Evolutionary conservation across 371 early-diverging fungal species (phyloP), one percentile per base, ranked within the genome.

Genomic region (Synchytrium microbalum): DNA sequence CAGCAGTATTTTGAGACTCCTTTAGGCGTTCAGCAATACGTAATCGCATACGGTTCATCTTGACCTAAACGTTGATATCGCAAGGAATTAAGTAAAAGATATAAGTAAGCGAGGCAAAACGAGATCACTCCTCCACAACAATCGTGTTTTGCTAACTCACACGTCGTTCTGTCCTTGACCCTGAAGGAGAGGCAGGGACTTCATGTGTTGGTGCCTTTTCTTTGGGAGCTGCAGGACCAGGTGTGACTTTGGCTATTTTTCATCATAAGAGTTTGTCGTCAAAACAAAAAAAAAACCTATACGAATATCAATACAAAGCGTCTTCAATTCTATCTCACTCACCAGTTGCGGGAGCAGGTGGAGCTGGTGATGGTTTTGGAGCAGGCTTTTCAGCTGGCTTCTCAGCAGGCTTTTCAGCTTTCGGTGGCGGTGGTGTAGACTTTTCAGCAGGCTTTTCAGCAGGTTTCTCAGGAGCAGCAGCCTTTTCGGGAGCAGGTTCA

Each of bases 1-100:
- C 98, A 31, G 96, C 95, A 53, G 85, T 92, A 75, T 93, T 88
- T 79, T 98, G 96, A 55, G 96, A 91, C 77, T 93, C 90, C 88
- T 96, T 96, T 72, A 98, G 82, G 65, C 95, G 88, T 75, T 88
- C 89, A 55, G 98, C 85, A 65, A 98, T 98, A 65, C 90, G 84
- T 72, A 84, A 73, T 59, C 98, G 91, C 98, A 98, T 98, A 66
- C 96, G 89, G 86, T 84, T 92, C 96, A 97, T 95, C 82, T 93
- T 93, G 61, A 93, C 93, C 66, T 69, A 29, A n/a, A n/a, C n/a
- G n/a, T n/a, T n/a, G n/a, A n/a, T n/a, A n/a, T n/a, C n/a, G n/a
- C 30, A 63, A 64, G 30, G 60, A 59, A 59, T 32, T 10, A 31
- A 59, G 30, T 59, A 26, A 29, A 13, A 59, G 32, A 10, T 8